phyloP scores from a whole-genome alignment of 106 monocot genomes.

The Chionographis japonica region DNA sequence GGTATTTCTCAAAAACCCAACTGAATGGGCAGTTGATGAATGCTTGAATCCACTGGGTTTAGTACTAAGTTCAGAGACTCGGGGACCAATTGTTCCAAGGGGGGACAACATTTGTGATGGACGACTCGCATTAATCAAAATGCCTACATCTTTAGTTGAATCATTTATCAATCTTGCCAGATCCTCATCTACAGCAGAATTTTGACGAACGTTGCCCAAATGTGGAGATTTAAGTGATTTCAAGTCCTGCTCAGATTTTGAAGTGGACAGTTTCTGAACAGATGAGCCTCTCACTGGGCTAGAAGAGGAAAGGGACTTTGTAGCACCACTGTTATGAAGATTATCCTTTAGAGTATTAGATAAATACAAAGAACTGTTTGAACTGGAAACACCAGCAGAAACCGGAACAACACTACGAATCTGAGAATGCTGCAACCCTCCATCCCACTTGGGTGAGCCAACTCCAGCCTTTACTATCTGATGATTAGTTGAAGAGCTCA shows the following conservation, averaged over 20 bases:
- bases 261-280: conserved; percentile 33
- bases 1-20: conserved; percentile 20
- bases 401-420: conserved; percentile 20
- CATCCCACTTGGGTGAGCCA: conserved; percentile 41
- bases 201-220: conserved; percentile 30
- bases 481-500: conserved; percentile 12
- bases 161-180: conserved; percentile 21
- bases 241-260: conserved; percentile 69
- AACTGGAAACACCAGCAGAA: conserved; percentile 21
- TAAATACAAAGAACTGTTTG: conserved; percentile 25
- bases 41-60: conserved; percentile 23
- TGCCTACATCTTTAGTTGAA: conserved; percentile 27
- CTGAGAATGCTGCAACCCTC: conserved; percentile 34
- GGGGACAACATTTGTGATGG: conserved; percentile 28
- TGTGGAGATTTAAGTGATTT: conserved; percentile 41
- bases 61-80: conserved; percentile 3
- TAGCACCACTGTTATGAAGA: conserved; percentile 8
- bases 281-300: conserved; percentile 34
- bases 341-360: conserved; percentile 37
- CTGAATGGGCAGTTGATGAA: conserved; percentile 13
- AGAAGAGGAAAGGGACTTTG: conserved; percentile 31
- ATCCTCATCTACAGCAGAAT: conserved; percentile 31
- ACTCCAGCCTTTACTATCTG: conserved; percentile 34
- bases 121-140: conserved; percentile 16
- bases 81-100: conserved; percentile 11